These are phyloP conservation scores for Alloascoidea hylecoeti DNA, from an alignment of 805 yeast species.

Conservation along the genomic window DNA sequence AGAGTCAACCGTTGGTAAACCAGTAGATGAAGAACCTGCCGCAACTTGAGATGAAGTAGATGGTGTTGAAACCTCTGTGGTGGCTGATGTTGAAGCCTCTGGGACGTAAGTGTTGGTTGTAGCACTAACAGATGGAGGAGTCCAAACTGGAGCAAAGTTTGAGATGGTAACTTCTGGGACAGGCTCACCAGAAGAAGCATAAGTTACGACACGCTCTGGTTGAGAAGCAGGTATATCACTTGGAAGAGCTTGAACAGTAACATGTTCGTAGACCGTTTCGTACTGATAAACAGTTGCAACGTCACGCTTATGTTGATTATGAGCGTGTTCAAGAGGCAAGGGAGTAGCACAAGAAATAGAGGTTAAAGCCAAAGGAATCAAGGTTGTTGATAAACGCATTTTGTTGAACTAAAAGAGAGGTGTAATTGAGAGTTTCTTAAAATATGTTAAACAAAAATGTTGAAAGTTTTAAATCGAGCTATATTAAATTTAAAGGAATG, in stretches of 20 bases:
- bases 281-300: conserved; percentile 12
- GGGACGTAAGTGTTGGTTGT: not conserved
- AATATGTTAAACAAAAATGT: too few relatives aligned
- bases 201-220: not conserved
- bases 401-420: too few relatives aligned
- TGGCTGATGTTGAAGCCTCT: conserved; percentile 26
- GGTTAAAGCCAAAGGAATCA: conserved; percentile 9
- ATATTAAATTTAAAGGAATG: too few relatives aligned
- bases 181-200: not conserved
- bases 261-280: conserved; percentile 18
- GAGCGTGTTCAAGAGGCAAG: conserved; percentile 33
- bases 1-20: conserved; percentile 14
- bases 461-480: too few relatives aligned
- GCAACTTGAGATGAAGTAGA: conserved; percentile 17
- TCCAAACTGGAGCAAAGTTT: too few relatives aligned
- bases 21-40: conserved; percentile 8
- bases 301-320: conserved; percentile 24
- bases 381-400: not conserved
- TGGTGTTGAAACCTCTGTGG: conserved; percentile 18
- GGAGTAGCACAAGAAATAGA: conserved; percentile 39
- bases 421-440: too few relatives aligned
- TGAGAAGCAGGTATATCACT: not conserved
- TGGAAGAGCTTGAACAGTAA: conserved; percentile 16
- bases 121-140: too few relatives aligned
- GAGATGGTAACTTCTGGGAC: not conserved